Base-by-base conservation (phyloP, 108 stramenopile genomes). In the Skeletonema tropicum region DNA sequence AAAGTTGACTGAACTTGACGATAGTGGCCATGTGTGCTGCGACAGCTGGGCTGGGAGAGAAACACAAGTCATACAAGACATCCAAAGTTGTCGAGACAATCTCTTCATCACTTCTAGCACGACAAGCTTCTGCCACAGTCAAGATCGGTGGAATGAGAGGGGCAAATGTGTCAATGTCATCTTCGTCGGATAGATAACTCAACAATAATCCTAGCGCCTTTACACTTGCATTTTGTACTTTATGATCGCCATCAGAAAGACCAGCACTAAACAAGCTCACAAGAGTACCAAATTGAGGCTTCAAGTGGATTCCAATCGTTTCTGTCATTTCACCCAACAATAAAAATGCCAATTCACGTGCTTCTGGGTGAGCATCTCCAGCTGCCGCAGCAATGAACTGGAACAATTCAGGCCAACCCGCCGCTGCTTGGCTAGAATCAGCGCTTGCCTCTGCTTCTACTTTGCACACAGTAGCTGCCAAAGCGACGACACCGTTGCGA, bases 311-410 rank as follows among this genome's bases (percentile, higher is more conserved):
- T 12, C 90, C 95, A 63, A 99, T 86, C 38, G 95, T 97, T 48
- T 97, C 96, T 14, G 97, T 94, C 91, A 98, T 91, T 89, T 98
- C 96, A 57, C 73, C 69, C 72, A 98, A 83, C 0, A 98, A 72
- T 45, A 96, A 84, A 83, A 97, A 98, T 6, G 93, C 94, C 68
- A 98, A 88, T 84, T 98, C 98, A 2, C 97, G 93, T 45, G 91
- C 91, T 73, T 94, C 90, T 19, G 81, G 84, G 64, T 86, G 73
- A 15, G 71, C 68, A 67, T 83, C 79, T 15, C 69, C 80, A 23
- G 82, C 75, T 14, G 90, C 90, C 0, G 85, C 88, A 21, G 89
- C 89, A 36, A 96, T 82, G 66, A 94, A 94, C 60, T 91, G 88
- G 68, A 93, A 91, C 3, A 94, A 66, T 64, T 92, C 93, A 2